Evolutionary conservation across 2,329 filamentous ascomycete species (phyloP), one percentile per base, ranked within the genome.

Genomic region (Aspergillus brunneoviolaceus): DNA sequence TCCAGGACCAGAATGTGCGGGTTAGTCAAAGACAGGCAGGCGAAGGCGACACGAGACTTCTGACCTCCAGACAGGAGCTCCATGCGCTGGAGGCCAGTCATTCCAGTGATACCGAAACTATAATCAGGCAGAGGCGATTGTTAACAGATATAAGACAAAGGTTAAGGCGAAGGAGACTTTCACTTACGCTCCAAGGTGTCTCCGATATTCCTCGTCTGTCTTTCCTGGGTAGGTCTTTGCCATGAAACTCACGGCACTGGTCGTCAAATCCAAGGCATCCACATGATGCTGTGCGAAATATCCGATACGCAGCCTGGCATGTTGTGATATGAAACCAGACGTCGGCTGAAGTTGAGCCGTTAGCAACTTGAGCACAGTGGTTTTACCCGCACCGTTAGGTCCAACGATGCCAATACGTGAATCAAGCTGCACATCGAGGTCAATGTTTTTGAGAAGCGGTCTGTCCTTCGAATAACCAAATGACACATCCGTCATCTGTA

Each of bases 261-360:
- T 87, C 64, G 87, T 95, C 66, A 99, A 83, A 75, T 99, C 95
- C 51, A 99, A 84, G 12, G 93, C 94, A 76, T 99, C 95, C 66
- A 99, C 92, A 81, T 99, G 95, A 76, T 99, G 95, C 79, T 99
- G 95, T 4, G 95, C 95, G 73, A 99, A 99, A 85, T 96, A 99
- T 49, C 95, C 95, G 63, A 99, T 85, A 51, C 95, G 88, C 52
- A 99, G 84, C 58, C 95, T 88, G 35, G 95, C 89, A 76, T 99
- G 88, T 70, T 92, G 89, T 6, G 91, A 92, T 65, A 99, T 96
- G 59, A 96, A 73, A 67, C 95, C 95, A 56, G 86, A 83, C 0
- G 88, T 87, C 3, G 95, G 87, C 59, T 86, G 78, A 25, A 99
- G 84, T 70, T 91, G 91, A 64, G 92, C 91, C 65, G 95, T 96